Evolutionary conservation across 2,329 filamentous ascomycete species (phyloP).

Genomic region (Pseudocercospora eumusae): DNA sequence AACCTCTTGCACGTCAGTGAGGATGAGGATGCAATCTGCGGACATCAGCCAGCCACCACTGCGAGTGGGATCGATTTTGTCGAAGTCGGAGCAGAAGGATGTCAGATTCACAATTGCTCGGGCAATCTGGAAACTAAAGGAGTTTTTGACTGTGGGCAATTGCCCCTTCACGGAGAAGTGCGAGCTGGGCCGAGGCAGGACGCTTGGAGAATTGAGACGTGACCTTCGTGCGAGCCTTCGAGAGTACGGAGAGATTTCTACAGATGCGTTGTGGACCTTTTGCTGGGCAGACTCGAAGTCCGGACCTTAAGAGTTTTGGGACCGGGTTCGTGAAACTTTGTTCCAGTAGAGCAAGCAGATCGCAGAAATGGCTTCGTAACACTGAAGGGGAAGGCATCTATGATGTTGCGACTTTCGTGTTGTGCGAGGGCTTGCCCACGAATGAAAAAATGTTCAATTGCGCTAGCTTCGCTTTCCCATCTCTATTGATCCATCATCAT

Average conservation of each 20-base stretch:
- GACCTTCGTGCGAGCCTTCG: not conserved
- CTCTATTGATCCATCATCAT: constrained; percentile 52
- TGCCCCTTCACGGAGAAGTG: not conserved
- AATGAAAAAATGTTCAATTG: not conserved
- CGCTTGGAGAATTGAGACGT: not conserved
- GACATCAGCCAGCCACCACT: not conserved
- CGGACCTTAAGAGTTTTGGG: no score
- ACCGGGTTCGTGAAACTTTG: no score
- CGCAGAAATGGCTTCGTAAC: no score
- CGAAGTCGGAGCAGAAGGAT: not conserved
- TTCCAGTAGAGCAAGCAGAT: no score
- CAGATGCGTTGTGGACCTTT: not conserved
- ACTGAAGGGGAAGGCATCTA: no score
- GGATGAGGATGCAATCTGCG: not conserved
- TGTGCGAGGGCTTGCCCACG: not conserved
- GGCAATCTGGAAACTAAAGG: not conserved
- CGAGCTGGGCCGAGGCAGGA: not conserved
- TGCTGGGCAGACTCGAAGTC: no score
- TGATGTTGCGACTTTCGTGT: no score
- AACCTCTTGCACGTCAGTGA: not conserved
- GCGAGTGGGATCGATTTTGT: not conserved
- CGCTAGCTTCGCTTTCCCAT: constrained; percentile 67
- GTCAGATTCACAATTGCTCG: not conserved
- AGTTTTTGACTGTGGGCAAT: not conserved
- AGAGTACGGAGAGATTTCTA: not conserved